Conservation (phyloP, 2,329 filamentous ascomycete species). For the Xylaria hypoxylon region DNA sequence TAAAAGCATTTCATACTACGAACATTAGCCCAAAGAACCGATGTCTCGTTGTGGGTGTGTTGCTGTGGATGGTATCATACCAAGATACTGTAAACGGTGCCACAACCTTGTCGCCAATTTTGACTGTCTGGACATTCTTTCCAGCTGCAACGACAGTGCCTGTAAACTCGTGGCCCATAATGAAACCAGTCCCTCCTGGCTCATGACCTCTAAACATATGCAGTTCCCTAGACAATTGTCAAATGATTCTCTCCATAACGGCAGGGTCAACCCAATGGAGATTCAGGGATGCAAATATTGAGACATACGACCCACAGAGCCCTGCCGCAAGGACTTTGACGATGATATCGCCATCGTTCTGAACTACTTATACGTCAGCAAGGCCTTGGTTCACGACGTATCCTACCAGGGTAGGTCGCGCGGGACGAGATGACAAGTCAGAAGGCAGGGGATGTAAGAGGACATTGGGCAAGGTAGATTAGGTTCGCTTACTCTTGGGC, state of each 20-base stretch:
- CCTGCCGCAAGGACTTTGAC: conserved; percentile 86
- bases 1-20: conserved; percentile 81
- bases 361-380: conserved; percentile 59
- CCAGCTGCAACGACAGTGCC: conserved; percentile 78
- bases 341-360: conserved; percentile 79
- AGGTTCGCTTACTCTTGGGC: conserved; percentile 66
- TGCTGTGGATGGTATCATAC: conserved; percentile 56
- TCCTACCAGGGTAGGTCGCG: conserved; percentile 6
- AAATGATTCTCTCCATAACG: conserved; percentile 23
- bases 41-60: not conserved
- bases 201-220: conserved; percentile 89
- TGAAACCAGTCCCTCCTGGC: conserved; percentile 70
- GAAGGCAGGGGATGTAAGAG: conserved; percentile 11
- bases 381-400: conserved; percentile 8
- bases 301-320: conserved; percentile 82
- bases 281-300: conserved; percentile 14
- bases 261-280: conserved; percentile 1
- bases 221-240: conserved; percentile 70
- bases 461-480: conserved; percentile 8
- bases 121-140: conserved; percentile 73
- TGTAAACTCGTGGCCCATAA: conserved; percentile 89
- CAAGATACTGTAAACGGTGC: conserved; percentile 86
- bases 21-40: conserved; percentile 15
- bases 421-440: conserved; percentile 16
- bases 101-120: conserved; percentile 82